A percentile compares a stretch with the other conserved stretches of the same genome.
phyloP scores from a whole-genome alignment of 2,329 filamentous ascomycete species.

The Aspergillus sp. region DNA sequence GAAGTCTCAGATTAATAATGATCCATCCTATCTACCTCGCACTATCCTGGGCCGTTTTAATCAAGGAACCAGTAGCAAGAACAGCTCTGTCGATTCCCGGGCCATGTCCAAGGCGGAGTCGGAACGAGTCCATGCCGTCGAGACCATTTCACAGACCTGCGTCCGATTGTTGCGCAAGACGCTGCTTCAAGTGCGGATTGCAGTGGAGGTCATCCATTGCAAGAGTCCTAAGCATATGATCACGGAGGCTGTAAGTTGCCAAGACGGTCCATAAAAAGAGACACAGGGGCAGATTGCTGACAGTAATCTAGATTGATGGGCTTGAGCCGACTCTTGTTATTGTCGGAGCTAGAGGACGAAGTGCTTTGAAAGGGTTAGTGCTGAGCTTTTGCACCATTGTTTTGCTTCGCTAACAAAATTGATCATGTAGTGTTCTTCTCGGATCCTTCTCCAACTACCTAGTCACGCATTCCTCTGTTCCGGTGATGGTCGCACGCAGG shows the following conservation, averaged over 20 bases:
- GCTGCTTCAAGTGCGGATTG: constrained; percentile 79
- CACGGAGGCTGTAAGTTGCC: constrained; percentile 64
- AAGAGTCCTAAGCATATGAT: constrained; percentile 95
- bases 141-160: constrained; percentile 74
- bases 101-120: constrained; percentile 59
- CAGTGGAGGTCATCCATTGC: constrained; percentile 95
- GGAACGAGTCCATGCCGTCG: constrained; percentile 71
- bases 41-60: constrained; percentile 28
- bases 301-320: constrained; percentile 62
- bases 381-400: neutral
- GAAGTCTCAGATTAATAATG: constrained; percentile 27
- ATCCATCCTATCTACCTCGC: constrained; percentile 20
- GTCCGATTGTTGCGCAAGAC: constrained; percentile 85
- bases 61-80: constrained; percentile 31
- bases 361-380: constrained; percentile 80
- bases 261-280: neutral
- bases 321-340: constrained; percentile 88
- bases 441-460: constrained; percentile 97
- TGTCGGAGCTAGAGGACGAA: constrained; percentile 81
- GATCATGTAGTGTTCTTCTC: constrained; percentile 65
- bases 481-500: constrained; percentile 96
- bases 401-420: neutral
- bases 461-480: constrained; percentile 90
- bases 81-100: constrained; percentile 40
- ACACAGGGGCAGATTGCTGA: constrained; percentile 4